Base-by-base conservation (phyloP, 345 rosid genomes). In the Boechera divaricarpa region DNA sequence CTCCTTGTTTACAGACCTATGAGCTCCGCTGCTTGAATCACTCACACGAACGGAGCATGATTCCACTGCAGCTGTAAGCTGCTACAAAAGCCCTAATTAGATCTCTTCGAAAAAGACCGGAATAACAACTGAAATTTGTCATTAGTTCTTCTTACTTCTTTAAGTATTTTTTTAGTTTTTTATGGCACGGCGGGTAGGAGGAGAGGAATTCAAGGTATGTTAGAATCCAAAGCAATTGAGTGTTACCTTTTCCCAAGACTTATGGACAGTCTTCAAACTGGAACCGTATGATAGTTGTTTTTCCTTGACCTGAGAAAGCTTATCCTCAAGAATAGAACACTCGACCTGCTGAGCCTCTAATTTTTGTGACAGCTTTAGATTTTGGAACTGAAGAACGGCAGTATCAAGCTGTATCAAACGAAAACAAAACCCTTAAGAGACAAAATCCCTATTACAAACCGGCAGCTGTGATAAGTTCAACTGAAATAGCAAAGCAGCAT, bases 331-430 rank as follows among this genome's bases (percentile, higher is more conserved):
- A 36, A 85, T 85, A 68, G 80, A 82, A 74, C 79, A 82, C 77
- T 93, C 99, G 29, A 87, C 79, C 81, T 91, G 94, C 79, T 91
- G 97, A 54, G 86, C 85, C 81, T 93, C 99, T 79, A 93, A 63
- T 66, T 89, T 91, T 73, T 93, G 93, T 48, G 87, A 73, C 55
- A 95, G 90, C 92, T 95, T 88, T 49, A 89, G 94, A 79, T 95
- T 95, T 80, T 93, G 91, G 80, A 75, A 91, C 77, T 91, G 97
- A 81, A 92, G 87, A 63, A 95, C 97, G 18, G 86, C 79, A 18
- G 93, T 68, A 85, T 86, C 91, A 80, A 83, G 89, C 99, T 95
- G 83, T 72, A 81, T 49, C 39, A 77, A 77, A 54, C 52, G 2
- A 41, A 42, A 38, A 57, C 28, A 45, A 72, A 62, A n/a, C 3